phyloP scores from a whole-genome alignment of 371 early-diverging fungal species.

The Circinella umbellata region DNA sequence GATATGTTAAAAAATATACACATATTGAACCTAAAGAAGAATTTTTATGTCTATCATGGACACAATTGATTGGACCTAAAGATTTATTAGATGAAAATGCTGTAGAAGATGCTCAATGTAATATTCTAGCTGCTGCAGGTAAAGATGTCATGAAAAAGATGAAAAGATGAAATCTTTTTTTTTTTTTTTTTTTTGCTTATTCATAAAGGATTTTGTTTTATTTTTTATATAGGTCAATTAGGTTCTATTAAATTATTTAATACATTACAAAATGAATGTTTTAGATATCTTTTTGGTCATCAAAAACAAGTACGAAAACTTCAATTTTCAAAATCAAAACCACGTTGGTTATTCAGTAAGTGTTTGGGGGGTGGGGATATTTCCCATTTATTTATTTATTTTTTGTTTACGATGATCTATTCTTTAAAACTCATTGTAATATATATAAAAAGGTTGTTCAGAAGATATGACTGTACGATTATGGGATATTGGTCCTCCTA shows the following conservation, averaged over 20 bases:
- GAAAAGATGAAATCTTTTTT: too few species aligned
- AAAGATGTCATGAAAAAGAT: not conserved
- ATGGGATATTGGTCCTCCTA: conserved; percentile 64
- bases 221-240: conserved; percentile 12
- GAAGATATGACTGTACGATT: conserved; percentile 57
- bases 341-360: conserved; percentile 62
- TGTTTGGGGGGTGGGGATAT: too few species aligned
- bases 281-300: conserved; percentile 61
- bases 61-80: conserved; percentile 29
- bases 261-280: conserved; percentile 57
- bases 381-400: not conserved
- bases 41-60: conserved; percentile 64
- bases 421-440: too few species aligned
- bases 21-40: conserved; percentile 58
- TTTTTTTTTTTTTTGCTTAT: too few species aligned
- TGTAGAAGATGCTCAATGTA: conserved; percentile 33
- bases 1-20: conserved; percentile 58
- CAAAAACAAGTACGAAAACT: conserved; percentile 43
- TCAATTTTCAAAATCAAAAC: conserved; percentile 50
- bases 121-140: conserved; percentile 54
- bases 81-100: conserved; percentile 21
- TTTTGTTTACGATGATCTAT: too few species aligned
- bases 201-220: too few species aligned
- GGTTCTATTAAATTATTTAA: conserved; percentile 65
- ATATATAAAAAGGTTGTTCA: conserved; percentile 44